Evolutionary conservation across 768 basidiomycete genomes (phyloP), one percentile per base, ranked within the genome.

Genomic region (Mycena haematopus): DNA sequence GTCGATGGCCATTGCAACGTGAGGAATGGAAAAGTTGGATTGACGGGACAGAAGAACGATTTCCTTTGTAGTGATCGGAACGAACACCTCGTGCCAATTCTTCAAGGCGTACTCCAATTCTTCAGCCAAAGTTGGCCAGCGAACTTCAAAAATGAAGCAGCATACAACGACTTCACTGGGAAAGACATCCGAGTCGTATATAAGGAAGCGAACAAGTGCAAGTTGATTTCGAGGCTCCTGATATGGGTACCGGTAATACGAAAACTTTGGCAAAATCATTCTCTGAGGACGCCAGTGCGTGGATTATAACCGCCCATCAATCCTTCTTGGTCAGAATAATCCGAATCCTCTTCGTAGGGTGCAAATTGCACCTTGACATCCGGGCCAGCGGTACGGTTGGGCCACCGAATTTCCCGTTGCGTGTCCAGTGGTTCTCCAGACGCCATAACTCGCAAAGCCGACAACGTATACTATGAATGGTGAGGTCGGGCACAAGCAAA

Each of bases 331-430:
- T 85, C 83, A 10, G 79, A 80, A 52, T 69, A 72, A 57, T 83
- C 79, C 0, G 72, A 73, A 46, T 84, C 82, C 44, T 83, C 84
- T 31, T 84, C 82, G 71, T 75, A 77, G 9, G 72, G 59, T 35
- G 73, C 69, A 68, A 85, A 85, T 45, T 75, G 68, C 14, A 82
- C 82, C 59, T 77, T 80, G 45, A 82, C 69, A 3, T 25, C 54
- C 4, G 75, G 71, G 8, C 62, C 33, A 3, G 67, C 52, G 21
- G 77, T 78, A 45, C 76, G 79, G 61, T 76, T 78, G 9, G 86
- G 86, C 85, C 85, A 87, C 29, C 85, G 79, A 66, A 76, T 73
- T 66, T 84, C 82, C 35, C 85, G 79, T 59, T 86, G 85, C 59
- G 74, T 75, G 68, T 87, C 85, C 35, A 87, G 59, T 7, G 79